Conservation (phyloP, 2,329 filamentous ascomycete genomes). For the Diaporthe sp. region DNA sequence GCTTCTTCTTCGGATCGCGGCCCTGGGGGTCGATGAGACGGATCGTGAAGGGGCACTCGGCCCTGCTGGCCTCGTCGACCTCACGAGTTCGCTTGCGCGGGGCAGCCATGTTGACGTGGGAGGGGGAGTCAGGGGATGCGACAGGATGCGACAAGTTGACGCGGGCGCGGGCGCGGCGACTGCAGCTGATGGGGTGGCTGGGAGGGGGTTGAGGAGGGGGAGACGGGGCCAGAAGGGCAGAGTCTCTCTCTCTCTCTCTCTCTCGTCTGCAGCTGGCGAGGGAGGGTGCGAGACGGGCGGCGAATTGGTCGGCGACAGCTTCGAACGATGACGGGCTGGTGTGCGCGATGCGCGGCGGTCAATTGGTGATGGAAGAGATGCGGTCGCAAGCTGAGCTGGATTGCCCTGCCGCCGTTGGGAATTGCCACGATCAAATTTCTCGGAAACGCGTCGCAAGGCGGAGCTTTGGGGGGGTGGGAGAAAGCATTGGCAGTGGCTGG, state of each 20-base stretch:
- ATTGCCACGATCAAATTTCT: slow-evolving; percentile 36
- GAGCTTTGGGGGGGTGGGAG: slow-evolving; percentile 35
- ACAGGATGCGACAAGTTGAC: not conserved
- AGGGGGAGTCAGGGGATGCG: not conserved
- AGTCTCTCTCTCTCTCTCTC: not conserved
- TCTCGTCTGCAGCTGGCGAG: slow-evolving; percentile 21
- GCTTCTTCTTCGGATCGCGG: slow-evolving; percentile 62
- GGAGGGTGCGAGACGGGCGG: slow-evolving; percentile 8
- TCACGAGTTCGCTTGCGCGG: slow-evolving; percentile 67
- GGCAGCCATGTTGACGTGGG: slow-evolving; percentile 53
- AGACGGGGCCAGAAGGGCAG: slow-evolving; percentile 1
- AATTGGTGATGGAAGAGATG: slow-evolving; percentile 38
- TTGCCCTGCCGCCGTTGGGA: slow-evolving; percentile 36
- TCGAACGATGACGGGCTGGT: slow-evolving; percentile 20
- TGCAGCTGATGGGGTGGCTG: slow-evolving; percentile 28
- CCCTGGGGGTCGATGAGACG: slow-evolving; percentile 61
- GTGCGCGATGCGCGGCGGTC: slow-evolving; percentile 33
- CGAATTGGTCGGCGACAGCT: slow-evolving; percentile 34
- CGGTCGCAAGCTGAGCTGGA: slow-evolving; percentile 33
- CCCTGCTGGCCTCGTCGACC: slow-evolving; percentile 64
- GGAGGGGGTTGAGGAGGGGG: slow-evolving; percentile 13
- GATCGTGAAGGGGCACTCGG: slow-evolving; percentile 69
- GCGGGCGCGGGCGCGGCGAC: slow-evolving; percentile 28
- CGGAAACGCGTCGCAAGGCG: slow-evolving; percentile 37
- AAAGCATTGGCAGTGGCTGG: slow-evolving; percentile 35